phyloP scores from a whole-genome alignment of 371 early-diverging fungal genomes.

The Saksenaea vasiformis region DNA sequence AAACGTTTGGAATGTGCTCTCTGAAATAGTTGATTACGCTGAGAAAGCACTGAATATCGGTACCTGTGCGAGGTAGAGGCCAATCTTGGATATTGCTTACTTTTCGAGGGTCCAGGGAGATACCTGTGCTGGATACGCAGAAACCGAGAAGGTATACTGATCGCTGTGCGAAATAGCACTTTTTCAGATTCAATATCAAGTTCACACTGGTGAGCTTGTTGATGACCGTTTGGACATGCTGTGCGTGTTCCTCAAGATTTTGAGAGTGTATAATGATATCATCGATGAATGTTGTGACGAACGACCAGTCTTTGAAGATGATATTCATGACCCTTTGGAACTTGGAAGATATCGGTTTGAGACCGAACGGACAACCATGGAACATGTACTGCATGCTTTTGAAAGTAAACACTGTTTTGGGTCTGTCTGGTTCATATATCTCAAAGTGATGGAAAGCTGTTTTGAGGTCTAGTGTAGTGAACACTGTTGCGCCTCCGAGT shows the following conservation, averaged over 20 bases:
- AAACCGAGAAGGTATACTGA: constrained; percentile 8
- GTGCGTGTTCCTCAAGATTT: background rate
- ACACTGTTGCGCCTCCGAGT: constrained; percentile 14
- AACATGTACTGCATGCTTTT: constrained; percentile 25
- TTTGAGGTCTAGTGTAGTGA: constrained; percentile 24
- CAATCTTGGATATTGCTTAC: constrained; percentile 11
- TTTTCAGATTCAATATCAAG: constrained; percentile 12
- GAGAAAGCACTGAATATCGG: constrained; percentile 16
- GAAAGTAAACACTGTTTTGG: constrained; percentile 19
- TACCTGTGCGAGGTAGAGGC: constrained; percentile 8
- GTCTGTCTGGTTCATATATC: constrained; percentile 18
- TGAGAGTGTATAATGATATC: constrained; percentile 7
- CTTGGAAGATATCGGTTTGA: constrained; percentile 22
- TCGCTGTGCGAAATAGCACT: constrained; percentile 9
- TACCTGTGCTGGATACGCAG: constrained; percentile 8
- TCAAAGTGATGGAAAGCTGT: constrained; percentile 30
- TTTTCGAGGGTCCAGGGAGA: background rate
- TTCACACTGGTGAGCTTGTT: constrained; percentile 4
- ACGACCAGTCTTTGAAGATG: background rate
- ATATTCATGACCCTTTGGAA: constrained; percentile 21
- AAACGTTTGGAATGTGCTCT: constrained; percentile 12
- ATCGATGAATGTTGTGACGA: constrained; percentile 10
- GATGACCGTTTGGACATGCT: constrained; percentile 14
- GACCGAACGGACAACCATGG: constrained; percentile 22
- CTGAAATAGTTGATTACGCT: constrained; percentile 25